Conservation (phyloP, 2,329 filamentous ascomycete genomes). For the Aspergillus sp. region DNA sequence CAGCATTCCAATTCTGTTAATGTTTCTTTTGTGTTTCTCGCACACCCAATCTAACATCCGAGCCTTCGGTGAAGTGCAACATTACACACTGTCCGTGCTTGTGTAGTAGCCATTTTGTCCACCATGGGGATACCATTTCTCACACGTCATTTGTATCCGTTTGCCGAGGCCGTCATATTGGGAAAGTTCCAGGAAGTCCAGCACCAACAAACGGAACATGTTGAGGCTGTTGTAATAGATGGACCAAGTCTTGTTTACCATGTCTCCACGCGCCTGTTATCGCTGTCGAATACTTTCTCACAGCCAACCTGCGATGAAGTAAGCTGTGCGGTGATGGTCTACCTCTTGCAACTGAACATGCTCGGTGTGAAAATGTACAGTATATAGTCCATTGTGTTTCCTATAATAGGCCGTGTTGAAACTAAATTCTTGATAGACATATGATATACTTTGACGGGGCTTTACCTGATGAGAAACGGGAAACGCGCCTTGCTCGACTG, state of each 20-base stretch:
- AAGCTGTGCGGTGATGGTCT: conserved; percentile 59
- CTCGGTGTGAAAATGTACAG: conserved; percentile 69
- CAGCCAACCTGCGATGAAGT: conserved; percentile 66
- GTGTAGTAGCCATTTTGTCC: neutral
- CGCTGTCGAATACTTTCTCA: conserved; percentile 33
- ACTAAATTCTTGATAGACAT: conserved; percentile 47
- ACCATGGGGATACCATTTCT: neutral
- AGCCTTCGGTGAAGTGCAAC: neutral
- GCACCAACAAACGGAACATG: conserved; percentile 13
- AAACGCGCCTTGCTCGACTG: conserved; percentile 63
- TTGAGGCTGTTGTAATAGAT: conserved; percentile 62
- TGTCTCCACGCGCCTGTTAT: conserved; percentile 62
- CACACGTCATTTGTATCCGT: conserved; percentile 30
- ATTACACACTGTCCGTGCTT: neutral
- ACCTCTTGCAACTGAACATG: conserved; percentile 61
- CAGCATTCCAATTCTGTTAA: too few relatives aligned
- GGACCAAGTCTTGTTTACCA: conserved; percentile 78
- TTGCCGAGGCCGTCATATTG: conserved; percentile 30
- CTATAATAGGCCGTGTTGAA: conserved; percentile 14
- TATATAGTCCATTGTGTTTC: conserved; percentile 43
- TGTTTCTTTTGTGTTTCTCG: too few relatives aligned
- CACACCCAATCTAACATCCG: neutral
- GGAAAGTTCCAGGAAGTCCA: conserved; percentile 2
- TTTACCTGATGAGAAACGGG: conserved; percentile 67
- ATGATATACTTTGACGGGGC: conserved; percentile 85